phyloP scores from a whole-genome alignment of 306 rosid species.

The Comarum palustre region DNA sequence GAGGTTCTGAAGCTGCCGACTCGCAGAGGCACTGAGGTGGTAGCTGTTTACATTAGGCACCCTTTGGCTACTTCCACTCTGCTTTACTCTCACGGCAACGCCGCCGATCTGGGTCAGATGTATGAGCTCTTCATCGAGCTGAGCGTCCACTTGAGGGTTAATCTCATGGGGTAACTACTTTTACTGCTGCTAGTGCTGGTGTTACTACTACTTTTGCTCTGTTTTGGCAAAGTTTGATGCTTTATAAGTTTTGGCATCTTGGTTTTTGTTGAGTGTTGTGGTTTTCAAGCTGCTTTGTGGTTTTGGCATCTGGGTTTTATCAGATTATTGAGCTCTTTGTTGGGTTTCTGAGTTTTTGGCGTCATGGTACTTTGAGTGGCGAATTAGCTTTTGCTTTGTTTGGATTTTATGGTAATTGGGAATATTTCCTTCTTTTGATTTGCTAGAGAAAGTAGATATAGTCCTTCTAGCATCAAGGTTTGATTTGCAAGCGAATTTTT shows the following conservation, averaged over 20 bases:
- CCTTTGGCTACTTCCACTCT: constrained; percentile 86
- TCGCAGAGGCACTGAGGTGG: constrained; percentile 73
- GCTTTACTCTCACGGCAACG: constrained; percentile 94
- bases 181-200: neutral
- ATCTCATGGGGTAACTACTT: constrained; percentile 67
- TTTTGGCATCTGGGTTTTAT: constrained; percentile 19
- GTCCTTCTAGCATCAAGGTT: constrained; percentile 1
- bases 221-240: neutral
- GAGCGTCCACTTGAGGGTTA: constrained; percentile 79
- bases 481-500: constrained; percentile 4
- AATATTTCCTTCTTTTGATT: neutral
- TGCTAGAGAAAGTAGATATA: neutral
- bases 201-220: neutral
- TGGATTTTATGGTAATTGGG: constrained; percentile 14
- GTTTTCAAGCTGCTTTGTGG: constrained; percentile 2
- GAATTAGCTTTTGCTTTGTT: neutral
- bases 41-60: constrained; percentile 73
- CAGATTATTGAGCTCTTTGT: neutral
- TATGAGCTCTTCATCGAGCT: constrained; percentile 85
- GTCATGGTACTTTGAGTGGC: constrained; percentile 4
- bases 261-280: neutral
- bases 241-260: constrained; percentile 11
- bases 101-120: constrained; percentile 99
- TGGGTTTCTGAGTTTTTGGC: constrained; percentile 2
- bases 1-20: constrained; percentile 74